Base-by-base conservation (phyloP, 176 grass and related monocot genomes). In the Microstegium vimineum region DNA sequence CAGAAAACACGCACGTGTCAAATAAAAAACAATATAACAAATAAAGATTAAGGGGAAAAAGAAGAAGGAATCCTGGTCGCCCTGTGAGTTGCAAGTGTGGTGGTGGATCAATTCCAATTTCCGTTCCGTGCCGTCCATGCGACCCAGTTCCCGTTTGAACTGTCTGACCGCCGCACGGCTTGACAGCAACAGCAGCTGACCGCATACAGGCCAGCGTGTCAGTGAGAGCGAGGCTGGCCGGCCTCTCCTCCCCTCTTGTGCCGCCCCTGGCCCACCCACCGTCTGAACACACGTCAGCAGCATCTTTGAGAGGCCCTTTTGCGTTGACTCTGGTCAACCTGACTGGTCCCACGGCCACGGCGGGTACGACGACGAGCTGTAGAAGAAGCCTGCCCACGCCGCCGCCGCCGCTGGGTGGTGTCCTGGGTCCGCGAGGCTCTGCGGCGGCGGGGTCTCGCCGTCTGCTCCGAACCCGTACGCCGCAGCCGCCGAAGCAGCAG, bases 341-440 rank as follows among this genome's bases (percentile, higher is more conserved):
- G 51, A 81, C 25, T 66, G 82, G 41, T 66, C 69, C 18, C 72
- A 85, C 2, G 65, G 69, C 37, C 62, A 87, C 3, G 84, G 78
- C 23, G 63, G 78, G 36, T 76, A 74, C 46, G 30, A 23, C n/a
- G 36, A 22, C 31, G 75, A 73, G 35, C 85, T 33, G 27, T 76
- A 46, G 27, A 64, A n/a, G n/a, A n/a, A 5, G 69, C 69, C 72
- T n/a, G 59, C 12, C 86, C 84, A 91, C 20, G 73, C 25, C 57
- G 80, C 16, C 57, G 62, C 71, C 31, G 78, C 18, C 43, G 22
- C 42, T 41, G 70, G 4, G 40, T 49, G 73, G 26, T 18, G 1
- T 59, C 74, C 61, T 3, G 4, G 12, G 8, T 49, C 73, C 14
- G 25, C 49, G 18, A 16, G n/a, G 68, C 62, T 59, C n/a, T 79